These are phyloP conservation scores for Epicoccum sorghinum DNA, from an alignment of 2,329 filamentous ascomycete genomes.

Conservation along the genomic window DNA sequence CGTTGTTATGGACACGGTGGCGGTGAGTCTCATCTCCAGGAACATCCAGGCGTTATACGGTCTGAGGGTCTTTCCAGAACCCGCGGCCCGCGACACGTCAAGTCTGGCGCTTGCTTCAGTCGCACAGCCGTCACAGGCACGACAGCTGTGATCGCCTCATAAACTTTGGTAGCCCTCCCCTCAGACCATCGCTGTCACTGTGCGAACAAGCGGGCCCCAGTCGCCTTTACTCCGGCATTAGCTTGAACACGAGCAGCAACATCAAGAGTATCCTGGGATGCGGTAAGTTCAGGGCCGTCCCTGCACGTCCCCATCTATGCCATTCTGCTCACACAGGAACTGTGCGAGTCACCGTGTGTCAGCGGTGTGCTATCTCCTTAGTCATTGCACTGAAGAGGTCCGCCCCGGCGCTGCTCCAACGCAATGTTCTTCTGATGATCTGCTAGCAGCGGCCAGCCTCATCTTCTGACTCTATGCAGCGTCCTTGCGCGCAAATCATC, in stretches of 20 bases:
- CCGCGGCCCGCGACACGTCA: conserved; percentile 20
- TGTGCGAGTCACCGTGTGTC: conserved; percentile 9
- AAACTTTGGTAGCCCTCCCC: conserved; percentile 9
- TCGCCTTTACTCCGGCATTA: conserved; percentile 14
- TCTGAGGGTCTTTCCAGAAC: conserved; percentile 12
- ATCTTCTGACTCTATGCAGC: conserved; percentile 11
- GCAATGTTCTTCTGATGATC: conserved; percentile 4
- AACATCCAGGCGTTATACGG: conserved; percentile 14
- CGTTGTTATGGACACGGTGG: conserved; percentile 16
- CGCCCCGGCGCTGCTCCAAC: conserved; percentile 10
- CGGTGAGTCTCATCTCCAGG: conserved; percentile 25
- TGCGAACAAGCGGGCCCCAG: conserved; percentile 20
- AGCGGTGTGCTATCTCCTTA: conserved; percentile 12
- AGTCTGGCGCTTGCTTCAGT: conserved; percentile 23
- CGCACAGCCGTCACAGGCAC: conserved; percentile 18
- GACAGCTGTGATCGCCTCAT: conserved; percentile 32
- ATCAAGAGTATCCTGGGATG: conserved; percentile 7
- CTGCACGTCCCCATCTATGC: conserved; percentile 10
- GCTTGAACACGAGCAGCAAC: conserved; percentile 9
- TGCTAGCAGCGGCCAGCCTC: conserved; percentile 11
- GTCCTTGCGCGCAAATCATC: conserved; percentile 13
- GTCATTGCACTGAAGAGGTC: conserved; percentile 11
- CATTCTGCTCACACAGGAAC: conserved; percentile 1
- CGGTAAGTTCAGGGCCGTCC: conserved; percentile 15
- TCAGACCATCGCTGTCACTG: conserved; percentile 13